phyloP scores from a whole-genome alignment of 139 green algal species.

The Tetraselmis chui region DNA sequence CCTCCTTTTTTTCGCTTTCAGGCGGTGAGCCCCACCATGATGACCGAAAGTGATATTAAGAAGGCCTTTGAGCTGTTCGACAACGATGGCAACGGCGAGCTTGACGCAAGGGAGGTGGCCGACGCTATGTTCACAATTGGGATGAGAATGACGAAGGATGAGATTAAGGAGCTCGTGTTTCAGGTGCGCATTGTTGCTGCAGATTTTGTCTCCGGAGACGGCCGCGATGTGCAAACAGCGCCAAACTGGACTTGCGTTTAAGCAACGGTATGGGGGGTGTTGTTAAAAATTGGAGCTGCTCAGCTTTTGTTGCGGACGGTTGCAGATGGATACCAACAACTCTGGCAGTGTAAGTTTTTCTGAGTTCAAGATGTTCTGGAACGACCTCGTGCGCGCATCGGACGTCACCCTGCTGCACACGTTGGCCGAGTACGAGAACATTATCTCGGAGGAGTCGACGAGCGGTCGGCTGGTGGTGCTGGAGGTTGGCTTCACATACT shows the following conservation, averaged over 20 bases:
- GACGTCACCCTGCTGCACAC: conserved; percentile 20
- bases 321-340: conserved; percentile 15
- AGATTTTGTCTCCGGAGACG: too few species aligned
- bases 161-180: conserved; percentile 18
- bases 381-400: not conserved
- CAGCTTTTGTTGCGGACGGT: too few species aligned
- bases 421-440: conserved; percentile 12
- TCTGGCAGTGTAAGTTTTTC: conserved; percentile 3
- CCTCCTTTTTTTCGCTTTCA: not conserved
- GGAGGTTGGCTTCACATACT: conserved; percentile 30
- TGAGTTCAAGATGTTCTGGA: conserved; percentile 25
- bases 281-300: too few species aligned
- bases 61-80: not conserved
- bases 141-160: conserved; percentile 12
- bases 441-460: conserved; percentile 16
- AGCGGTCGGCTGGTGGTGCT: conserved; percentile 13
- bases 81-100: not conserved
- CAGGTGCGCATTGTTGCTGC: too few species aligned
- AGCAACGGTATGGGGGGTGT: too few species aligned
- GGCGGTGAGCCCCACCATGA: conserved; percentile 7
- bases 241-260: too few species aligned
- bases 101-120: not conserved
- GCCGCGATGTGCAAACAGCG: too few species aligned
- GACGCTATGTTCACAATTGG: conserved; percentile 2
- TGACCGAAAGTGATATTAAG: conserved; percentile 8